Conservation (phyloP, 306 rosid genomes). For the Boehmeria nivea region DNA sequence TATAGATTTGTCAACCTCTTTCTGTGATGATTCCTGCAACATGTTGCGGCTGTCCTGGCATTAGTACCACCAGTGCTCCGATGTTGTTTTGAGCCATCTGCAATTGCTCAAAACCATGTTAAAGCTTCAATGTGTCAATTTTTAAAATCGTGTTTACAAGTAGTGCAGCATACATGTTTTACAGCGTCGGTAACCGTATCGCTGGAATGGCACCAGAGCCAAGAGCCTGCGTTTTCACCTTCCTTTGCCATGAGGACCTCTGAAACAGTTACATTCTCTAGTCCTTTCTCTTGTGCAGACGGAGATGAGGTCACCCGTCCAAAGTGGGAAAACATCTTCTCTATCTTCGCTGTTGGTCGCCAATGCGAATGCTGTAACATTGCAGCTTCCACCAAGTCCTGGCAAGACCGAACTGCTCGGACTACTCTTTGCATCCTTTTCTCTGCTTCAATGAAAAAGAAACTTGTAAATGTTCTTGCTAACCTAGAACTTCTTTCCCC, state of each 20-base stretch:
- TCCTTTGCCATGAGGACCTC: slow-evolving; percentile 59
- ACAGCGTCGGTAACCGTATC: slow-evolving; percentile 59
- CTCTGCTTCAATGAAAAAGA: slow-evolving; percentile 15
- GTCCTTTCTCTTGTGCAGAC: slow-evolving; percentile 47
- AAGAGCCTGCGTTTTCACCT: slow-evolving; percentile 53
- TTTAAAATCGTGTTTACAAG: not conserved
- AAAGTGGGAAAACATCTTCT: slow-evolving; percentile 24
- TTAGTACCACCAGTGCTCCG: slow-evolving; percentile 75
- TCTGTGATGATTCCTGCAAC: slow-evolving; percentile 89
- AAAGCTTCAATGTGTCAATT: not conserved
- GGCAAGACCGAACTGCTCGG: slow-evolving; percentile 31
- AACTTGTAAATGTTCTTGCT: not conserved
- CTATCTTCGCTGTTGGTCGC: slow-evolving; percentile 32
- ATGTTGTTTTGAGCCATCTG: slow-evolving; percentile 81
- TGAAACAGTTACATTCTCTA: slow-evolving; percentile 76
- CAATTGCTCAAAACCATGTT: not conserved
- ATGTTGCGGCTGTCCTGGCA: slow-evolving; percentile 46
- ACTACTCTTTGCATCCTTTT: slow-evolving; percentile 52
- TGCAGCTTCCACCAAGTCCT: slow-evolving; percentile 36
- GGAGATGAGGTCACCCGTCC: slow-evolving; percentile 39
- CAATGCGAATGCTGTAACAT: slow-evolving; percentile 35
- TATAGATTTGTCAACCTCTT: slow-evolving; percentile 47
- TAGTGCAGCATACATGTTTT: slow-evolving; percentile 37
- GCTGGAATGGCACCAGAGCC: slow-evolving; percentile 61
- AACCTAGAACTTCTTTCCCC: no score